Evolutionary conservation across 2,329 filamentous ascomycete genomes (phyloP).

Genomic region (Fusarium avenaceum): DNA sequence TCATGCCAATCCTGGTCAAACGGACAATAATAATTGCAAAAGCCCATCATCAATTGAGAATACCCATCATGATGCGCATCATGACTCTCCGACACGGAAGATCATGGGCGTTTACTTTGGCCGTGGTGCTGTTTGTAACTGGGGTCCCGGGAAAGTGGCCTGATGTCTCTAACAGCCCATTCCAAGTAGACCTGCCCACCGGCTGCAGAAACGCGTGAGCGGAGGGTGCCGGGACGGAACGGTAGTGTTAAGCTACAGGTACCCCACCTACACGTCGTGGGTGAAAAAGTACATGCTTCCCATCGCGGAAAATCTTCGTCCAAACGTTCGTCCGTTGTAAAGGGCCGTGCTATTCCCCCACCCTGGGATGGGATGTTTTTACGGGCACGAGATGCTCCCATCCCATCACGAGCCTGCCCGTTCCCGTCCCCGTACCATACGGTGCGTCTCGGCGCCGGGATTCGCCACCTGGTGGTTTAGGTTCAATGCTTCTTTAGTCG

Average conservation of each 20-base stretch:
- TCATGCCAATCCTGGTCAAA: constrained; percentile 12
- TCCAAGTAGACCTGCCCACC: constrained; percentile 35
- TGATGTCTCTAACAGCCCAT: constrained; percentile 49
- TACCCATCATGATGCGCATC: neutral
- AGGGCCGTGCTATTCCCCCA: constrained; percentile 11
- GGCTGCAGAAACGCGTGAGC: constrained; percentile 46
- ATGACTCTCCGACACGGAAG: neutral
- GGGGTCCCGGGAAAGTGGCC: constrained; percentile 38
- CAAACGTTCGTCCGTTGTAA: constrained; percentile 37
- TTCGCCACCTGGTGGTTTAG: constrained; percentile 16
- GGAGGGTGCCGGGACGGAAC: constrained; percentile 47
- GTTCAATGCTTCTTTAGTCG: constrained; percentile 4
- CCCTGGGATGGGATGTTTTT: constrained; percentile 38
- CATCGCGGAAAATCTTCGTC: constrained; percentile 50
- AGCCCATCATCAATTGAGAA: neutral
- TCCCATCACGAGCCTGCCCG: constrained; percentile 18
- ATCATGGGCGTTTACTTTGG: neutral
- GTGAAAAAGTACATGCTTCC: neutral
- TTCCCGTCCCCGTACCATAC: constrained; percentile 1
- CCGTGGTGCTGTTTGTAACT: constrained; percentile 5
- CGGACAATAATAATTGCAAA: constrained; percentile 10
- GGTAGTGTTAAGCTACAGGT: constrained; percentile 28
- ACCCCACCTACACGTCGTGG: rapidly evolving
- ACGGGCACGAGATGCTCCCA: constrained; percentile 8
- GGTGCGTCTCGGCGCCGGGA: constrained; percentile 21